Evolutionary conservation across 805 yeast species (phyloP), one percentile per base, ranked within the genome.

Genomic region (Teunomyces panamensis): DNA sequence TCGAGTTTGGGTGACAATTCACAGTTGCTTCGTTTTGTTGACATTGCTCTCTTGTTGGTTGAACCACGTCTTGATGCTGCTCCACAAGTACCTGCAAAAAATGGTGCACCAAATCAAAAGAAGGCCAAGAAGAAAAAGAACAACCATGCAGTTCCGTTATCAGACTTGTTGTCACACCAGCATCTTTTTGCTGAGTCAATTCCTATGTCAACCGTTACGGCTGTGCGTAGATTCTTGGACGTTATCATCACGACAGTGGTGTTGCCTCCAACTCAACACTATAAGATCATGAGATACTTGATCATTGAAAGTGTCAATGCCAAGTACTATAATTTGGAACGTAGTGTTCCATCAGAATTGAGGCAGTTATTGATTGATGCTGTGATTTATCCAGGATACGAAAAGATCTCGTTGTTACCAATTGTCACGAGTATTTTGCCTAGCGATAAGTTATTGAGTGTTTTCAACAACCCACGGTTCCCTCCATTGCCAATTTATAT

Each of bases 391-490:
- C 96, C 96, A 2, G 88, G 86, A 4, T 70, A 71, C 34, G 84
- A 83, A 44, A 75, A 78, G 35, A 76, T 78, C 36, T 83, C 89
- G 10, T 73, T 87, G 28, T 70, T 87, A 50, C 96, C 97, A 7
- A 80, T 91, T 49, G 84, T 86, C 1, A 64, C 80, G 9, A 67
- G 72, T 2, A 58, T 86, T 5, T 60, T 85, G 49, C 73, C 73
- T 3, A 64, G 75, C 36, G 80, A 81, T 57, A 77, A 73, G 7
- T 59, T 79, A 16, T 60, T 84, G 36, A 80, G 87, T 57, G 71
- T 85, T 1, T 72, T 88, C 55, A 76, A 80, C 46, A 85, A 86
- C 56, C 96, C 96, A 36, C 74, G 94, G 57, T 79, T 89, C 55
- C 96, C 96, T 3, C 73, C 72, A 6, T 56, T 68, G 43, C 69